phyloP scores from a whole-genome alignment of 2,329 filamentous ascomycete species.

The Xylaria digitata region DNA sequence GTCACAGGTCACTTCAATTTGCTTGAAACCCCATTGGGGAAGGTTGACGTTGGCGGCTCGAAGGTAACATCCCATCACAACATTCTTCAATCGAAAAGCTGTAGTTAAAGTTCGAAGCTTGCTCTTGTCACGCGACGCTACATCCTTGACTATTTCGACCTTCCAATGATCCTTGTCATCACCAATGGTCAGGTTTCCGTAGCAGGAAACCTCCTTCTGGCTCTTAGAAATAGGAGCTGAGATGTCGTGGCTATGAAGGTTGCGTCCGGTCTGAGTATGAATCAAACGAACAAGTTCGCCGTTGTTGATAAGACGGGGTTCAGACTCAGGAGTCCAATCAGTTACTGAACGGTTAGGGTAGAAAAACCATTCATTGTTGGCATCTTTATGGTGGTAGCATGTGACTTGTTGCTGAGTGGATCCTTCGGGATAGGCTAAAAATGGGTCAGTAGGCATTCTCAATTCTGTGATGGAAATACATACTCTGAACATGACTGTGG shows the following conservation, averaged over 20 bases:
- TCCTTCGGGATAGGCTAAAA: conserved; percentile 81
- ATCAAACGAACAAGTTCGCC: conserved; percentile 85
- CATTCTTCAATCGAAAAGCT: conserved; percentile 87
- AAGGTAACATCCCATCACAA: conserved; percentile 88
- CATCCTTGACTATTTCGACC: conserved; percentile 90
- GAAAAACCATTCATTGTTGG: conserved; percentile 99
- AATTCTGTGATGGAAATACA: conserved; percentile 28
- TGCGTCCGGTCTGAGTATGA: conserved; percentile 94
- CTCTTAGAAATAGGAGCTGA: conserved; percentile 88
- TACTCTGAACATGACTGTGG: conserved; percentile 91
- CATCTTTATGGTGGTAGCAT: conserved; percentile 99
- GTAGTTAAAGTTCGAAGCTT: conserved; percentile 92
- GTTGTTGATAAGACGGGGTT: conserved; percentile 81
- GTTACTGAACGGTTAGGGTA: conserved; percentile 87
- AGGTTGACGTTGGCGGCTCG: conserved; percentile 95
- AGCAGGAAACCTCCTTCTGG: conserved; percentile 93
- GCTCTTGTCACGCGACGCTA: conserved; percentile 84
- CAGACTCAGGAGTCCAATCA: conserved; percentile 77
- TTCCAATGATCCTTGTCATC: conserved; percentile 99
- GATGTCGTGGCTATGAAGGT: conserved; percentile 94
- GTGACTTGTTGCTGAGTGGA: conserved; percentile 96
- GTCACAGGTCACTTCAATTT: conserved; percentile 96
- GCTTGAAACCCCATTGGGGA: conserved; percentile 99
- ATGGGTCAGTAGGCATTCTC: conserved; percentile 35
- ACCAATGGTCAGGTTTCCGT: conserved; percentile 93